Conservation (phyloP, 805 yeast species). For the Wickerhamomyces bisporus region DNA sequence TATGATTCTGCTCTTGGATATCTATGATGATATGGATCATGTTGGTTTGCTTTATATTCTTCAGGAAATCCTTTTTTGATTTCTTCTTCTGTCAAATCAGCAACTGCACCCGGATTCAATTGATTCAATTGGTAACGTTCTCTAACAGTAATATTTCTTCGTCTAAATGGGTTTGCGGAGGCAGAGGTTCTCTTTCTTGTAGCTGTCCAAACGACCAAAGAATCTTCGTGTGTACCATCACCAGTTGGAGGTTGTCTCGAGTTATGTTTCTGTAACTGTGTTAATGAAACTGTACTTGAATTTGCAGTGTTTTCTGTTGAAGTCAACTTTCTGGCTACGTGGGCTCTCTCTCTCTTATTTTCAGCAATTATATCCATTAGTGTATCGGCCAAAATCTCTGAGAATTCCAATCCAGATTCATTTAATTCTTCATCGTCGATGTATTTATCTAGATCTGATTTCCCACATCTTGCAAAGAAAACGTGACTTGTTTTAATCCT, state of each 20-base stretch:
- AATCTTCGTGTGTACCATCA: constrained; percentile 54
- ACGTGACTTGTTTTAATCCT: constrained; percentile 84
- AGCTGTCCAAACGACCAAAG: constrained; percentile 92
- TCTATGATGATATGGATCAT: constrained; percentile 90
- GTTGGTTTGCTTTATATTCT: constrained; percentile 58
- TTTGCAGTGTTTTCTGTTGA: constrained; percentile 9
- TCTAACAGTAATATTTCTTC: constrained; percentile 56
- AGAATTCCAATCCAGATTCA: constrained; percentile 64
- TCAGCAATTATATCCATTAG: constrained; percentile 34
- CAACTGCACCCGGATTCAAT: constrained; percentile 84
- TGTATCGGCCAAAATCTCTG: constrained; percentile 57
- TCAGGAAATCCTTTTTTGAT: constrained; percentile 56
- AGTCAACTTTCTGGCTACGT: constrained; percentile 2
- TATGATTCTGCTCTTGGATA: constrained; percentile 91
- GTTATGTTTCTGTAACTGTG: constrained; percentile 15
- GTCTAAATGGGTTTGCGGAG: constrained; percentile 64
- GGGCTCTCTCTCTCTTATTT: constrained; percentile 18
- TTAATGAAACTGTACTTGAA: constrained; percentile 13
- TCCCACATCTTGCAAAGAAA: constrained; percentile 84
- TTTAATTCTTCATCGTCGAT: constrained; percentile 79
- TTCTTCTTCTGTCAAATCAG: constrained; percentile 58
- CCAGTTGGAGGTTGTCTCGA: constrained; percentile 36
- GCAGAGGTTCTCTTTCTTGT: constrained; percentile 80
- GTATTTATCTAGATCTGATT: constrained; percentile 43
- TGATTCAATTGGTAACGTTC: constrained; percentile 84